Evolutionary conservation across 2,329 filamentous ascomycete genomes (phyloP).

Genomic region (Beauveria sp.): DNA sequence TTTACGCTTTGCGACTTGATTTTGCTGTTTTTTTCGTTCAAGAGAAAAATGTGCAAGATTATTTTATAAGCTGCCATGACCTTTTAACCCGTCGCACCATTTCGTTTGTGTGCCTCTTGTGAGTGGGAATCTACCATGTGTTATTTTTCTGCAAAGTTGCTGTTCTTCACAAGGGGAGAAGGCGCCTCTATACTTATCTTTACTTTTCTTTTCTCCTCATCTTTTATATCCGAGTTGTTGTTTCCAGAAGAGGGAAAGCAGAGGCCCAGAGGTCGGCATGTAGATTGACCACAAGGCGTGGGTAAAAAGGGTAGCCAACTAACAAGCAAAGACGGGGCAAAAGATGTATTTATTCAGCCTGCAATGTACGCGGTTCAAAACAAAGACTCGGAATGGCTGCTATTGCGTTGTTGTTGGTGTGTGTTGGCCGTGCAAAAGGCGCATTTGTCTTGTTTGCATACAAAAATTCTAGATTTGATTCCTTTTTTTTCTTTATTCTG

Average conservation of each 20-base stretch:
- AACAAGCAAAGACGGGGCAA: too few relatives aligned
- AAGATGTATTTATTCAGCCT: neutral
- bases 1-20: neutral
- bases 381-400: neutral
- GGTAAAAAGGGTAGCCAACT: neutral
- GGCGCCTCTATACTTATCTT: neutral
- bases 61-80: neutral
- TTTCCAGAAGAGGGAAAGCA: too few relatives aligned
- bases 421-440: neutral
- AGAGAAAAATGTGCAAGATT: neutral
- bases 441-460: neutral
- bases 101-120: neutral
- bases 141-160: neutral
- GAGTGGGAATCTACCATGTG: neutral
- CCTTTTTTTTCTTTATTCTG: neutral
- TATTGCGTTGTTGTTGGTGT: neutral
- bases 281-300: neutral
- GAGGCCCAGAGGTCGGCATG: too few relatives aligned
- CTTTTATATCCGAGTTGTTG: neutral
- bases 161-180: neutral
- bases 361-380: neutral
- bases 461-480: constrained; percentile 1
- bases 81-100: neutral
- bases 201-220: neutral
- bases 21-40: neutral